Evolutionary conservation across 805 yeast species (phyloP).

Genomic region (Metschnikowia proteae): DNA sequence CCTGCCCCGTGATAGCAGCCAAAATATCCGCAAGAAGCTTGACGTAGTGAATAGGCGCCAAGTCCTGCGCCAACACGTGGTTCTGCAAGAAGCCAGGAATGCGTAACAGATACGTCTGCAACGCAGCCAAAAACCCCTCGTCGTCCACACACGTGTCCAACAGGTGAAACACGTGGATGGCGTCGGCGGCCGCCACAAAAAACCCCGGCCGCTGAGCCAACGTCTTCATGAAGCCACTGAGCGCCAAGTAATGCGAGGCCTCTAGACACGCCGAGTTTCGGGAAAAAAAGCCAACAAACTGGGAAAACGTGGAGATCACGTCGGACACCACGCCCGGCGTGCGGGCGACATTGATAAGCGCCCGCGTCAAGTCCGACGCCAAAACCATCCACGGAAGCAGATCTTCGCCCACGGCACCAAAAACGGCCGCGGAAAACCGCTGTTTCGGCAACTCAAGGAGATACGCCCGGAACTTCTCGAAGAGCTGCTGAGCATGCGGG

Average conservation of each 20-base stretch:
- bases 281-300: constrained; percentile 28
- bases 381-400: constrained; percentile 35
- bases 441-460: constrained; percentile 46
- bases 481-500: constrained; percentile 35
- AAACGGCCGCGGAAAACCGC: constrained; percentile 36
- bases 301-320: constrained; percentile 26
- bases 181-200: constrained; percentile 20
- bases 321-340: constrained; percentile 23
- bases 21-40: constrained; percentile 33
- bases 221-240: constrained; percentile 35
- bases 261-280: constrained; percentile 13
- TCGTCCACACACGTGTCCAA: constrained; percentile 38
- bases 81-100: constrained; percentile 9
- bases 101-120: constrained; percentile 28
- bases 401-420: constrained; percentile 22
- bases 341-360: constrained; percentile 29
- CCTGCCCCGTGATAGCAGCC: constrained; percentile 32
- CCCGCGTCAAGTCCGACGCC: constrained; percentile 32
- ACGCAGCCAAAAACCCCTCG: constrained; percentile 34
- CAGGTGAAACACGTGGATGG: constrained; percentile 30
- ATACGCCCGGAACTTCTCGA: constrained; percentile 44
- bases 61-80: constrained; percentile 26
- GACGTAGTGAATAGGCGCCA: constrained; percentile 35
- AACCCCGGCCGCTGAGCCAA: constrained; percentile 26
- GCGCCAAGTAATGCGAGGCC: constrained; percentile 32